Evolutionary conservation across 805 yeast genomes (phyloP).

Genomic region (Cyberlindnera sargentensis): DNA sequence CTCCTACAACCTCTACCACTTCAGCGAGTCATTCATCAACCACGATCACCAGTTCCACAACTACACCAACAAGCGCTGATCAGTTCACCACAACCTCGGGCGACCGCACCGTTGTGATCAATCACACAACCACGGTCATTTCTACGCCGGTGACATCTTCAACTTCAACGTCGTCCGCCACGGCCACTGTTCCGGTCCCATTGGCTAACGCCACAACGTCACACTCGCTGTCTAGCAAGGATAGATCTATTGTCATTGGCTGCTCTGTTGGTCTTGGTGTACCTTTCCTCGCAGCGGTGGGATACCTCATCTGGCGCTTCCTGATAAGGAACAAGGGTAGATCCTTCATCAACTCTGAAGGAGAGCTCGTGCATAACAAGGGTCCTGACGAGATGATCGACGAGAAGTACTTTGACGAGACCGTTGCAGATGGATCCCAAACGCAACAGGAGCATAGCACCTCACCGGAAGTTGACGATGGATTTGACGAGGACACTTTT

Average conservation of each 20-base stretch:
- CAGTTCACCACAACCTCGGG: not conserved
- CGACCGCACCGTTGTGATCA: constrained; percentile 15
- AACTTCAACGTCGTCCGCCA: constrained; percentile 24
- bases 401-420: constrained; percentile 22
- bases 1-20: constrained; percentile 3
- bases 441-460: no score
- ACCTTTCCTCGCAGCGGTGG: constrained; percentile 3
- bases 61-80: not conserved
- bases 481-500: no score
- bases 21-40: not conserved
- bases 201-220: constrained; percentile 5
- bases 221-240: constrained; percentile 36
- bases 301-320: constrained; percentile 3
- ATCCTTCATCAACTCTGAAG: constrained; percentile 22
- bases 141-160: constrained; percentile 12
- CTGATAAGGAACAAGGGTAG: constrained; percentile 10
- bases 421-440: constrained; percentile 13
- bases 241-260: constrained; percentile 39
- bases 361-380: constrained; percentile 17
- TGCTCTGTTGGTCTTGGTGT: constrained; percentile 33
- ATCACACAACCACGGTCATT: constrained; percentile 15
- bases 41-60: constrained; percentile 1
- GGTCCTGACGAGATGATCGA: constrained; percentile 22
- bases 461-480: no score
- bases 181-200: constrained; percentile 9